Conservation (phyloP, 805 yeast species). For the Candida tammaniensis region DNA sequence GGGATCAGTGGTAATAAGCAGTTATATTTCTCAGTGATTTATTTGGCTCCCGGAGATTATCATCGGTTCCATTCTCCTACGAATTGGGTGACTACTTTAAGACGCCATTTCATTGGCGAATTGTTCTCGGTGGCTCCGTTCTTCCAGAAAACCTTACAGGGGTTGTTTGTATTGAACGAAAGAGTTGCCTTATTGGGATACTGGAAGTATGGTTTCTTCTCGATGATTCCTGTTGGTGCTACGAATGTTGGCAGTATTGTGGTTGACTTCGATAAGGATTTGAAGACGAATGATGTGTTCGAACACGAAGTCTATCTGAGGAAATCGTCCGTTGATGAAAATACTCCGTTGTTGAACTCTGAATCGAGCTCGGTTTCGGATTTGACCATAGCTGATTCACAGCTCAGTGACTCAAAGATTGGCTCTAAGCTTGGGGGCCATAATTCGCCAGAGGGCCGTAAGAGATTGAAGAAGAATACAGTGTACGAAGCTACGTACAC, state of each 20-base stretch:
- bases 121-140: slow-evolving; percentile 94
- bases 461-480: slow-evolving; percentile 61
- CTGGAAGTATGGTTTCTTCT: slow-evolving; percentile 96
- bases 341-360: slow-evolving; percentile 26
- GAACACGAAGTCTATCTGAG: slow-evolving; percentile 44
- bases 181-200: slow-evolving; percentile 92
- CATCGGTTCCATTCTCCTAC: slow-evolving; percentile 96
- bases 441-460: too few species aligned
- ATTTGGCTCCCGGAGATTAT: slow-evolving; percentile 97
- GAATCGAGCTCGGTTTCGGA: background rate
- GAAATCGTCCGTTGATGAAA: slow-evolving; percentile 20
- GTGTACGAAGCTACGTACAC: slow-evolving; percentile 93
- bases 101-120: slow-evolving; percentile 96
- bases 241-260: slow-evolving; percentile 96
- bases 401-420: background rate
- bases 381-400: slow-evolving; percentile 2
- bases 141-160: slow-evolving; percentile 83
- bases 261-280: slow-evolving; percentile 85
- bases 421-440: too few species aligned
- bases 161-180: slow-evolving; percentile 88
- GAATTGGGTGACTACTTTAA: slow-evolving; percentile 89
- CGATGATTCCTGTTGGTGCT: slow-evolving; percentile 99
- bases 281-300: slow-evolving; percentile 75
- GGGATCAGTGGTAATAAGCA: slow-evolving; percentile 44
- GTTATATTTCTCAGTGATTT: slow-evolving; percentile 85